Evolutionary conservation across 768 basidiomycete genomes (phyloP).

Genomic region (Pisolithus marmoratus): DNA sequence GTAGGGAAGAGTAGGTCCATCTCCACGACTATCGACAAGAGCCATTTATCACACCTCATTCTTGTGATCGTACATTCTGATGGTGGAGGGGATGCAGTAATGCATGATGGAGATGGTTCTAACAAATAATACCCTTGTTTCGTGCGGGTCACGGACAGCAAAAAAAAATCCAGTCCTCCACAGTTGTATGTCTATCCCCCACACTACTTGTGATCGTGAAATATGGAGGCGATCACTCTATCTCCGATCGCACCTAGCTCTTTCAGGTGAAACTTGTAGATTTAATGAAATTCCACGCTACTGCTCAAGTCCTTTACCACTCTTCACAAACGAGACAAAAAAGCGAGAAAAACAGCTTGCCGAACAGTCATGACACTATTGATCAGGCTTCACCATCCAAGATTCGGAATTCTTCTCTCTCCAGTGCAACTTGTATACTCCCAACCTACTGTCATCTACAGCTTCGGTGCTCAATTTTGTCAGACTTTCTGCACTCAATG

Average conservation of each 20-base stretch:
- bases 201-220: too few species aligned
- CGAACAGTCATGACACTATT: too few species aligned
- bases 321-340: conserved; percentile 86
- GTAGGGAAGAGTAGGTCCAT: conserved; percentile 48
- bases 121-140: conserved; percentile 75
- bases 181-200: conserved; percentile 49
- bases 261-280: conserved; percentile 37
- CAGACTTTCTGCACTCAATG: too few species aligned
- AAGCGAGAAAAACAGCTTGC: conserved; percentile 80
- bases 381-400: too few species aligned
- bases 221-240: not conserved
- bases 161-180: conserved; percentile 60
- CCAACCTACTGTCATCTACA: too few species aligned
- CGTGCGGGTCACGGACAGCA: conserved; percentile 60
- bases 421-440: conserved; percentile 19
- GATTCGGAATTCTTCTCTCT: too few species aligned
- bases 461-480: too few species aligned
- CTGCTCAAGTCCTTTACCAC: conserved; percentile 79
- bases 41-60: not conserved
- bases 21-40: not conserved
- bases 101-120: conserved; percentile 41
- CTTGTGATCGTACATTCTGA: conserved; percentile 2
- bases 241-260: conserved; percentile 39
- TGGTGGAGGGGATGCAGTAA: conserved; percentile 59
- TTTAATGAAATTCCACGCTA: conserved; percentile 60